A percentile compares a stretch with the other conserved stretches of the same genome.
Evolutionary conservation across 345 rosid species (phyloP).

Genomic region (Arabis alpina): DNA sequence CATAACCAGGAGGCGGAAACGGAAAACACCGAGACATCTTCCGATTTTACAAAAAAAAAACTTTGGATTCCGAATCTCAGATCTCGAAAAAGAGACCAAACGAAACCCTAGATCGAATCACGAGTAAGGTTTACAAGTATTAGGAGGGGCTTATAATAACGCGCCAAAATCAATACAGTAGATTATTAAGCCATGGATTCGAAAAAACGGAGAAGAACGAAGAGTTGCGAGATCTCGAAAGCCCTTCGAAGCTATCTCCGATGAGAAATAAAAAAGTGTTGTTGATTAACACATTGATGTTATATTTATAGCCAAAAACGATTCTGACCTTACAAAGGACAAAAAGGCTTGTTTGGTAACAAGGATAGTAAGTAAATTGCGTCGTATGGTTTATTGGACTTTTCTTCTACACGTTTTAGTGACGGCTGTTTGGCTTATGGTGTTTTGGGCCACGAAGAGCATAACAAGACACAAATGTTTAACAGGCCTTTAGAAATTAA

Average conservation of each 20-base stretch:
- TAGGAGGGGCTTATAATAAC: slow-evolving; percentile 6
- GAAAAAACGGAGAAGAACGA: slow-evolving; percentile 20
- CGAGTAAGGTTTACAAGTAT: slow-evolving; percentile 16
- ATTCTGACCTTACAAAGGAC: slow-evolving; percentile 24
- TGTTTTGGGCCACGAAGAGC: neutral
- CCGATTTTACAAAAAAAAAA: neutral
- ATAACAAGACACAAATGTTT: neutral
- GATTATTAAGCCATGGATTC: slow-evolving; percentile 6
- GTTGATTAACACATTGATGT: neutral
- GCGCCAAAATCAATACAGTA: slow-evolving; percentile 34
- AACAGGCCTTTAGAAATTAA: neutral
- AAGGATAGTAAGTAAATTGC: neutral
- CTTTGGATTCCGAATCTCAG: slow-evolving; percentile 23
- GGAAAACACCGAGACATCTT: slow-evolving; percentile 78
- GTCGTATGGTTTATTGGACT: neutral
- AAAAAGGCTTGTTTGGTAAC: slow-evolving; percentile 35
- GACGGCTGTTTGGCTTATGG: neutral
- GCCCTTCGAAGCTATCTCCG: slow-evolving; percentile 26
- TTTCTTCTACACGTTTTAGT: too few species aligned
- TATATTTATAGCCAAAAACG: slow-evolving; percentile 31
- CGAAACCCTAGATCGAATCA: slow-evolving; percentile 41
- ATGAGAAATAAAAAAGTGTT: slow-evolving; percentile 7
- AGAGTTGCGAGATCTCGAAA: slow-evolving; percentile 31
- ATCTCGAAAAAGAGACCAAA: slow-evolving; percentile 15
- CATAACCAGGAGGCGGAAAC: slow-evolving; percentile 53